Percentiles rank a stretch among this genome's conserved stretches.
phyloP scores from a whole-genome alignment of 1,139 yeast species.

The Kurtzmaniella quercitrusa region DNA sequence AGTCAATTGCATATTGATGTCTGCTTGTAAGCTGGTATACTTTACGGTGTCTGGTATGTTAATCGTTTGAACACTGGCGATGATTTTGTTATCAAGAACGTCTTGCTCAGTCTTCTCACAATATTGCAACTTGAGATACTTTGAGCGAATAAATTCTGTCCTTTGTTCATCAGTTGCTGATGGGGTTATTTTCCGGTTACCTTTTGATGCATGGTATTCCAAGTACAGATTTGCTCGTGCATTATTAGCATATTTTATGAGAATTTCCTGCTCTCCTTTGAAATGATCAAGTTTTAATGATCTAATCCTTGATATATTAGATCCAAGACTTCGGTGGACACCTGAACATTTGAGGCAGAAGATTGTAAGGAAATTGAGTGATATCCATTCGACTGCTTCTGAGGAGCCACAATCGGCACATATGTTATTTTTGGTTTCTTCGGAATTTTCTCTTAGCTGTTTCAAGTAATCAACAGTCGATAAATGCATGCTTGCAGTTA shows the following conservation, averaged over 20 bases:
- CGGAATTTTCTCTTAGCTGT: constrained; percentile 34
- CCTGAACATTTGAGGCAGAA: constrained; percentile 82
- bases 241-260: constrained; percentile 42
- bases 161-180: constrained; percentile 39
- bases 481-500: constrained; percentile 21
- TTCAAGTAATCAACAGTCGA: constrained; percentile 28
- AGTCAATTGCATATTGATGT: constrained; percentile 36
- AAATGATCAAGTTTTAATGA: constrained; percentile 51
- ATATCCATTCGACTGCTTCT: constrained; percentile 80
- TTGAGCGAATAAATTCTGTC: constrained; percentile 43
- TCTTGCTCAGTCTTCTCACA: constrained; percentile 17
- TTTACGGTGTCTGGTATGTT: constrained; percentile 43
- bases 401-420: constrained; percentile 80
- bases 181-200: constrained; percentile 13
- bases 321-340: constrained; percentile 50
- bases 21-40: constrained; percentile 48
- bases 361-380: constrained; percentile 67
- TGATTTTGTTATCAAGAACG: constrained; percentile 23
- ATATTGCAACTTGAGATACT: constrained; percentile 44
- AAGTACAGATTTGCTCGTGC: constrained; percentile 30
- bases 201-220: constrained; percentile 19
- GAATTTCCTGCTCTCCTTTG: constrained; percentile 33
- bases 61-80: constrained; percentile 49
- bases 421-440: constrained; percentile 48
- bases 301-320: constrained; percentile 46